Conservation (phyloP, 805 yeast species). For the Vanderwaltozyma yarrowii region DNA sequence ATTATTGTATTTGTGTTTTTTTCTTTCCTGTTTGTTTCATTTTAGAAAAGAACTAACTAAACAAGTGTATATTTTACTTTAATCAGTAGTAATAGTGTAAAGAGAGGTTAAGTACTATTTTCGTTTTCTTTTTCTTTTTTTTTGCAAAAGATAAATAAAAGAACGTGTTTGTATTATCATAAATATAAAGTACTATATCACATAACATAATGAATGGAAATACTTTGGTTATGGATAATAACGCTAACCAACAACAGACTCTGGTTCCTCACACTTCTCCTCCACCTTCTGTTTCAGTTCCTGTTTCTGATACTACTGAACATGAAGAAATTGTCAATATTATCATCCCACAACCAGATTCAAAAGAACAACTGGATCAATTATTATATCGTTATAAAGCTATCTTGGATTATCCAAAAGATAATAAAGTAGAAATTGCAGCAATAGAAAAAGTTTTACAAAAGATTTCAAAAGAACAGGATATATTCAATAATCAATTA, state of each 20-base stretch:
- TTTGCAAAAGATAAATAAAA: no score
- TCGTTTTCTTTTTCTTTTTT: no score
- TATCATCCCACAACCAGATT: conserved; percentile 19
- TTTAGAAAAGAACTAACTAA: no score
- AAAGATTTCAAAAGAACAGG: conserved; percentile 34
- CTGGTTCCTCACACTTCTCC: not conserved
- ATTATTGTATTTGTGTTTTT: no score
- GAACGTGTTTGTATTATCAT: no score
- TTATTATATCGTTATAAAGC: conserved; percentile 26
- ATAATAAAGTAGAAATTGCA: conserved; percentile 30
- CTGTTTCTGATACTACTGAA: not conserved
- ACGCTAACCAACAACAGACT: not conserved
- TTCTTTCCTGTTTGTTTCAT: no score
- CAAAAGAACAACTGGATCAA: conserved; percentile 22
- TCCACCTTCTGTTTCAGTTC: not conserved
- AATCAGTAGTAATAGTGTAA: no score
- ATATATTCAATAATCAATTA: conserved; percentile 24
- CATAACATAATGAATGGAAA: no score
- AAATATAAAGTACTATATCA: no score
- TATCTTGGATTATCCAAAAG: conserved; percentile 17
- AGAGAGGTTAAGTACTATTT: no score
- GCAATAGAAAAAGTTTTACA: conserved; percentile 36
- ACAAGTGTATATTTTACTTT: no score
- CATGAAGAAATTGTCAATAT: conserved; percentile 1
- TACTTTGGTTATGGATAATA: no score